These are phyloP conservation scores for Monascus ruber DNA, from an alignment of 2,329 filamentous ascomycete species.

Conservation along the genomic window DNA sequence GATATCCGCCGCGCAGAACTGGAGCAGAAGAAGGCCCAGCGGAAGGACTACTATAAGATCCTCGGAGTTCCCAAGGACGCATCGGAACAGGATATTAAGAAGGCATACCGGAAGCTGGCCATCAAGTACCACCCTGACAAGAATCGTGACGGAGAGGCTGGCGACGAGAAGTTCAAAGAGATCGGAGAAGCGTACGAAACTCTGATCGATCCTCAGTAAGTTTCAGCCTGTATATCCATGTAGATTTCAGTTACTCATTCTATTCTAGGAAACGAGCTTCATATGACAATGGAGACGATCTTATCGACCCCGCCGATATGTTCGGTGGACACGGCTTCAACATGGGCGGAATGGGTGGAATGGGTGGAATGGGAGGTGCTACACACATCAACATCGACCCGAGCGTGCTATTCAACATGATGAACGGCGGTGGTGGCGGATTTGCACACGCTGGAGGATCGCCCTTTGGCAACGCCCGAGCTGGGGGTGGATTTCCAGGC, in stretches of 20 bases:
- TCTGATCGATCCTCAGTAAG: slow-evolving; percentile 83
- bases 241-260: slow-evolving; percentile 5
- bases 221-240: slow-evolving; percentile 13
- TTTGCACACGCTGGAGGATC: slow-evolving; percentile 42
- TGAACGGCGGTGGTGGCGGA: slow-evolving; percentile 50
- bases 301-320: slow-evolving; percentile 79
- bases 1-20: slow-evolving; percentile 85
- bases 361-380: slow-evolving; percentile 33
- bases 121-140: slow-evolving; percentile 96
- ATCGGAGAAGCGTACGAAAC: slow-evolving; percentile 95
- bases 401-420: slow-evolving; percentile 74
- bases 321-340: slow-evolving; percentile 50
- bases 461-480: slow-evolving; percentile 18
- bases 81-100: slow-evolving; percentile 77
- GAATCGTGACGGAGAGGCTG: slow-evolving; percentile 69
- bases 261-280: slow-evolving; percentile 62
- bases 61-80: slow-evolving; percentile 79
- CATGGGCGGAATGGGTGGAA: slow-evolving; percentile 46
- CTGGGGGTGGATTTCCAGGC: slow-evolving; percentile 38
- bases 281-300: slow-evolving; percentile 87
- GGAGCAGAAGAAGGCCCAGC: slow-evolving; percentile 92
- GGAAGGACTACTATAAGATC: slow-evolving; percentile 99
- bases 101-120: slow-evolving; percentile 89
- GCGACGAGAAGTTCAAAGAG: slow-evolving; percentile 92
- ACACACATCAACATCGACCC: slow-evolving; percentile 51